Base-by-base conservation (phyloP, 257 asterid genomes). In the Ilex aquifolium region DNA sequence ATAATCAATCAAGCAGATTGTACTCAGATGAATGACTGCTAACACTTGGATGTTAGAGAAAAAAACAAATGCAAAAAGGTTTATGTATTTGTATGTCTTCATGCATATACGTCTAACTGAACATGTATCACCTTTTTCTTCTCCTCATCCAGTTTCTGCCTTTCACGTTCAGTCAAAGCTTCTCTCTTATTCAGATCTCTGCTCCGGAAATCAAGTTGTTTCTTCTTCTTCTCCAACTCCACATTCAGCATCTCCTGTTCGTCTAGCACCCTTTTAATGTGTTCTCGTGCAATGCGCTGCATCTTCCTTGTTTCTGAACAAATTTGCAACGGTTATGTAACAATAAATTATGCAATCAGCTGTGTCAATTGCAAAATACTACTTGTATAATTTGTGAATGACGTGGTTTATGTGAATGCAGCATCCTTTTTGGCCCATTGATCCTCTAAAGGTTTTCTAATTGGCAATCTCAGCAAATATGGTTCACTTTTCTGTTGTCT, bases 61-160 rank as follows among this genome's bases (percentile, higher is more conserved):
- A 36, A 36, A 36, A 36, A 36, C 42, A 36, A 36, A 8, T 36
- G 42, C 42, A 36, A 36, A 36, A 36, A 36, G 42, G 42, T 36
- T 4, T 8, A 36, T 4, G 42, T 1, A 36, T 36, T 4, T 36
- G 42, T 36, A 4, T 36, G 0, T 36, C 5, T 36, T 5, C 5
- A 7, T 36, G 42, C 42, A 36, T 36, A 7, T 36, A 36, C 2
- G 8, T 2, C 5, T 7, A 36, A 36, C 42, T 2, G 42, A 55
- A 8, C n/a, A 64, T 48, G 44, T 49, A 55, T 66, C 55, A 87
- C 96, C 96, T 81, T 85, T 59, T 39, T 61, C 65, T 85, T 91
- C 70, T 88, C 95, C 72, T 84, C 92, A 27, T 86, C 96, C 71
- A 88, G 96, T 74, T 86, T 91, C 30, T 74, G 87, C 63, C 87